Percentiles rank a stretch among this genome's conserved stretches.
Conservation (phyloP, 805 yeast species). For the Saccharomyces mikatae region DNA sequence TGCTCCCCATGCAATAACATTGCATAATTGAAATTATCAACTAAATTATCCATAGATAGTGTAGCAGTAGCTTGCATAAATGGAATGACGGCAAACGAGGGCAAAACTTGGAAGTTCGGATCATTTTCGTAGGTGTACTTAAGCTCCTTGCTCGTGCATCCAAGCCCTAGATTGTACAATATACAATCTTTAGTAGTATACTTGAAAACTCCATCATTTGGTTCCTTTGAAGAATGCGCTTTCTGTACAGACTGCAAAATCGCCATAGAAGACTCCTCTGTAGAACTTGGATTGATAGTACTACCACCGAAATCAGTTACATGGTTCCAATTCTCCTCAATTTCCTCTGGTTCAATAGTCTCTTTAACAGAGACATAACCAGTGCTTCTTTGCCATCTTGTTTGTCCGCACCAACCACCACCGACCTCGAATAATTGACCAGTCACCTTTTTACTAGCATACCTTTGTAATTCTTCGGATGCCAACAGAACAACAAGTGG, state of each 20-base stretch:
- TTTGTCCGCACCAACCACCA: slow-evolving; percentile 92
- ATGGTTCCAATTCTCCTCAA: slow-evolving; percentile 57
- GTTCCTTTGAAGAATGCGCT: slow-evolving; percentile 32
- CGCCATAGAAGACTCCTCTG: slow-evolving; percentile 74
- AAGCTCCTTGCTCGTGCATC: slow-evolving; percentile 71
- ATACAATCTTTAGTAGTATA: slow-evolving; percentile 67
- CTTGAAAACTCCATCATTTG: slow-evolving; percentile 32
- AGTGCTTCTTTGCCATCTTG: slow-evolving; percentile 89
- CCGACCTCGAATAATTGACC: slow-evolving; percentile 90
- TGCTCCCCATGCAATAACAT: slow-evolving; percentile 92
- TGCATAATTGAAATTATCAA: slow-evolving; percentile 83
- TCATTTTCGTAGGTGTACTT: slow-evolving; percentile 72
- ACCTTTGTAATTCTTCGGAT: slow-evolving; percentile 54
- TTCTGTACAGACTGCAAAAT: slow-evolving; percentile 56
- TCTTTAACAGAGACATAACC: slow-evolving; percentile 58
- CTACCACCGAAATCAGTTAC: slow-evolving; percentile 56
- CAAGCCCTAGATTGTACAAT: slow-evolving; percentile 82
- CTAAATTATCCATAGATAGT: slow-evolving; percentile 48
- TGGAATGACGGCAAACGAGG: slow-evolving; percentile 86
- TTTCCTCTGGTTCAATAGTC: slow-evolving; percentile 53
- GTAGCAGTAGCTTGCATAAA: slow-evolving; percentile 57
- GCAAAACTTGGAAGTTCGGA: slow-evolving; percentile 73
- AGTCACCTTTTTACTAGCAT: slow-evolving; percentile 35
- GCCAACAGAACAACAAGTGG: slow-evolving; percentile 77
- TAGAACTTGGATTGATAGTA: slow-evolving; percentile 41